Percentiles rank a stretch among this genome's conserved stretches.
Conservation (phyloP, 1,284 basidiomycete genomes). For the Jaminaea rosea region DNA sequence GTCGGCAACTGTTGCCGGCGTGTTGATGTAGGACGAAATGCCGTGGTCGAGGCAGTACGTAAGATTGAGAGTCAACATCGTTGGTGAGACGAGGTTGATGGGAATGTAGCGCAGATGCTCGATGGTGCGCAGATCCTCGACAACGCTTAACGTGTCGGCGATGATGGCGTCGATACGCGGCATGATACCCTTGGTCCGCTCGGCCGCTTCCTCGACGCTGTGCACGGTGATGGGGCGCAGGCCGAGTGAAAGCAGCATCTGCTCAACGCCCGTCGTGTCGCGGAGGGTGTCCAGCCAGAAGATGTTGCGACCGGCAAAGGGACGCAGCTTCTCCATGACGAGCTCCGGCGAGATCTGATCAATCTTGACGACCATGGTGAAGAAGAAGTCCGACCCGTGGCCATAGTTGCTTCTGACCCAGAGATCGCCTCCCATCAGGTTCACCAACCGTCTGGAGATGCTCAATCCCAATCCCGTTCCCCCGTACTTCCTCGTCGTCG, state of each 20-base stretch:
- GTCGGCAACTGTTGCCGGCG: slow-evolving; percentile 78
- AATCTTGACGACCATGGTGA: slow-evolving; percentile 60
- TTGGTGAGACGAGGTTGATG: slow-evolving; percentile 72
- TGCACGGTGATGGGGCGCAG: slow-evolving; percentile 70
- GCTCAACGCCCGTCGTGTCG: slow-evolving; percentile 68
- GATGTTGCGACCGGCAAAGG: slow-evolving; percentile 50
- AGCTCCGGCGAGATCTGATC: slow-evolving; percentile 30
- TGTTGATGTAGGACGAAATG: slow-evolving; percentile 81
- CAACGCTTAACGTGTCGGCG: slow-evolving; percentile 74
- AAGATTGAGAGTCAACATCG: slow-evolving; percentile 44
- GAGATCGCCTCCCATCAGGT: slow-evolving; percentile 95
- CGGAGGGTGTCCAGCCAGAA: slow-evolving; percentile 80
- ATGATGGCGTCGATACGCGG: slow-evolving; percentile 93
- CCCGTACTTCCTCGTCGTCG: slow-evolving; percentile 68
- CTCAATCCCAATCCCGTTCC: slow-evolving; percentile 87
- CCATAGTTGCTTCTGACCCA: slow-evolving; percentile 89
- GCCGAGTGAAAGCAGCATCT: slow-evolving; percentile 71
- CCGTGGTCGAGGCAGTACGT: slow-evolving; percentile 73
- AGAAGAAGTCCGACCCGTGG: slow-evolving; percentile 92
- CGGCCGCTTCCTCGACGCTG: slow-evolving; percentile 62
- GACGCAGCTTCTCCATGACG: slow-evolving; percentile 41
- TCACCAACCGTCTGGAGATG: slow-evolving; percentile 69
- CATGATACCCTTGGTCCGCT: slow-evolving; percentile 62
- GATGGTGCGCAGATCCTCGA: slow-evolving; percentile 78
- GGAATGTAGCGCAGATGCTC: slow-evolving; percentile 95